Conservation (phyloP, 371 early-diverging fungal species). For the Mortierella sp. region DNA sequence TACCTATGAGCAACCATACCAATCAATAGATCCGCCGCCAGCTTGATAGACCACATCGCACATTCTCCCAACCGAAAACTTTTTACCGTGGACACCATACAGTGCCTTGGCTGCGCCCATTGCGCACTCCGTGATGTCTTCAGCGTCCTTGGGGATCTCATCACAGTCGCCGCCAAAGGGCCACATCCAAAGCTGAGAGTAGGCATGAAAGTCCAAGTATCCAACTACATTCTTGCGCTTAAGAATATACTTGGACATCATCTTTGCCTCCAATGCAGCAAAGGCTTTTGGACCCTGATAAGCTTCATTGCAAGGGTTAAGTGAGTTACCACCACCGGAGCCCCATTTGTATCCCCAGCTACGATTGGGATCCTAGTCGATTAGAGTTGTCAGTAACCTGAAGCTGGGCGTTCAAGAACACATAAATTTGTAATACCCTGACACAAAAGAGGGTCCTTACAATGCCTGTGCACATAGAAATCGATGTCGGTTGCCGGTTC, state of each 20-base stretch:
- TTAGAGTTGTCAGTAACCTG: background rate
- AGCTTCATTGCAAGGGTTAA: constrained; percentile 52
- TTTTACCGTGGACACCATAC: constrained; percentile 56
- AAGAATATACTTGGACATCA: constrained; percentile 58
- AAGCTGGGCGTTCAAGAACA: no score
- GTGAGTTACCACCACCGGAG: constrained; percentile 21
- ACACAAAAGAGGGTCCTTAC: constrained; percentile 19
- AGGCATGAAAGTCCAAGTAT: constrained; percentile 68
- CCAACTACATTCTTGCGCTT: constrained; percentile 31
- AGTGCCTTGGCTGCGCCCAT: constrained; percentile 58
- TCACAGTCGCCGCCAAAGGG: constrained; percentile 56
- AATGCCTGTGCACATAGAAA: constrained; percentile 51
- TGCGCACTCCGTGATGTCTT: constrained; percentile 48
- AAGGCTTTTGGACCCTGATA: constrained; percentile 55
- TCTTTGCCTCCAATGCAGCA: constrained; percentile 53
- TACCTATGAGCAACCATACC: constrained; percentile 20
- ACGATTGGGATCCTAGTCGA: constrained; percentile 38
- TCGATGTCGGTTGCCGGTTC: constrained; percentile 56
- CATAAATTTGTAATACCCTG: no score
- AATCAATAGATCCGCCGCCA: constrained; percentile 51
- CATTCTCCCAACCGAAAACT: constrained; percentile 61
- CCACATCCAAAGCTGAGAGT: constrained; percentile 62
- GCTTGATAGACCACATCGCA: constrained; percentile 64
- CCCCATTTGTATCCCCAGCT: constrained; percentile 56
- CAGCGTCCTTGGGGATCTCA: constrained; percentile 36